These are phyloP conservation scores for Neurospora discreta DNA, from an alignment of 495 filamentous ascomycete species.

Conservation along the genomic window DNA sequence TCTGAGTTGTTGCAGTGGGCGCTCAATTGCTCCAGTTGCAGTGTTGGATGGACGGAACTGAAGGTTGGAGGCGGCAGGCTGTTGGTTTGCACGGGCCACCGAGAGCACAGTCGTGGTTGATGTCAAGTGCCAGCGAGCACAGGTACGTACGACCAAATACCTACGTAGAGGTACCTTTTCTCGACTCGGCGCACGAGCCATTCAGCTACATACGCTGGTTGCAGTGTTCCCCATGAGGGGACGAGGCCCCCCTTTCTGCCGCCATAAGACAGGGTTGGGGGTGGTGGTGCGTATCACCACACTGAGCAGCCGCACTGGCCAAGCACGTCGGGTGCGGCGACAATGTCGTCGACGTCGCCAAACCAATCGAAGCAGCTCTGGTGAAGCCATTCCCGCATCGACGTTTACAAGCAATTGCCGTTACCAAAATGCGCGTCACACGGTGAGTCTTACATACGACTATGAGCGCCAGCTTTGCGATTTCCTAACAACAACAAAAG, in stretches of 20 bases:
- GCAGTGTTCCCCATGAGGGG: neutral
- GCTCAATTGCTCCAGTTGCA: neutral
- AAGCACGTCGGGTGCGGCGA: neutral
- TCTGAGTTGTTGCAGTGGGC: neutral
- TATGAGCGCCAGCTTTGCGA: constrained; percentile 11
- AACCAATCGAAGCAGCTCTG: neutral
- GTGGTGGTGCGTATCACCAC: neutral
- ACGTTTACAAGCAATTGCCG: constrained; percentile 16
- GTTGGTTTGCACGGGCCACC: neutral
- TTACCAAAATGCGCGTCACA: constrained; percentile 32
- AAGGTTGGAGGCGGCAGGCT: neutral
- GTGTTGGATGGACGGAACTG: neutral
- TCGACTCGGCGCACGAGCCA: neutral
- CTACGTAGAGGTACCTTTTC: neutral
- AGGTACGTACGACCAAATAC: neutral
- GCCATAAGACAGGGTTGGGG: neutral
- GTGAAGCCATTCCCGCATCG: constrained; percentile 1
- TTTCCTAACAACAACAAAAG: neutral
- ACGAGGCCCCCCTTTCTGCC: neutral
- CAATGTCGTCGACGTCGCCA: neutral
- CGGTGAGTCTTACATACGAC: constrained; percentile 21
- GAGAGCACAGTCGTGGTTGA: neutral
- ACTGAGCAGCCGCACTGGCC: neutral
- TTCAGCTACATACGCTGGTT: neutral
- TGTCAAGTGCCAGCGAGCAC: neutral